These are phyloP conservation scores for Apophysomyces trapeziformis DNA, from an alignment of 371 early-diverging fungal genomes.

Conservation along the genomic window DNA sequence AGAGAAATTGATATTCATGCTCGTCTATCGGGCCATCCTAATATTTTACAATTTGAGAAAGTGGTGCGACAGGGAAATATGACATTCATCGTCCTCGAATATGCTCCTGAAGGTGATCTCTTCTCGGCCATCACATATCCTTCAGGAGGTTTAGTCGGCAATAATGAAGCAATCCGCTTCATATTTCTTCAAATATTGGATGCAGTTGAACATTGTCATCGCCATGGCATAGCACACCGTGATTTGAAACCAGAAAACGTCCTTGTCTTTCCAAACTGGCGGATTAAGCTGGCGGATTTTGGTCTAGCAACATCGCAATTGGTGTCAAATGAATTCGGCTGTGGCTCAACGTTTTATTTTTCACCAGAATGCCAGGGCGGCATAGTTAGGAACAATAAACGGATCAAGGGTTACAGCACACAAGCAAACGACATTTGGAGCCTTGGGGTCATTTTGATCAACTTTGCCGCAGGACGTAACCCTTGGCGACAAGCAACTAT, in stretches of 20 bases:
- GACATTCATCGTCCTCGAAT: constrained; percentile 82
- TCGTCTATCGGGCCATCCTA: constrained; percentile 64
- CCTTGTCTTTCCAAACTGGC: constrained; percentile 56
- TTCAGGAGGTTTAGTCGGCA: constrained; percentile 53
- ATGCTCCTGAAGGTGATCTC: constrained; percentile 76
- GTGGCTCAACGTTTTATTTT: constrained; percentile 90
- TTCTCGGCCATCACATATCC: constrained; percentile 67
- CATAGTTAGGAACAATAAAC: constrained; percentile 39
- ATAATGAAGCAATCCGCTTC: constrained; percentile 65
- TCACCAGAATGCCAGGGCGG: constrained; percentile 89
- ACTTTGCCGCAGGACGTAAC: constrained; percentile 75
- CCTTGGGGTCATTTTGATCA: constrained; percentile 82
- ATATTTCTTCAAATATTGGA: constrained; percentile 84
- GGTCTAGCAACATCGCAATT: constrained; percentile 73
- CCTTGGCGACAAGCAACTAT: constrained; percentile 82
- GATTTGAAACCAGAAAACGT: constrained; percentile 96
- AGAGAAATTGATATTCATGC: constrained; percentile 62
- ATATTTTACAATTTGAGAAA: constrained; percentile 71
- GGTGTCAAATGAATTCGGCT: constrained; percentile 76
- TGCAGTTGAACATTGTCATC: constrained; percentile 83
- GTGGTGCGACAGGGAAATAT: constrained; percentile 70
- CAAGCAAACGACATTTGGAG: constrained; percentile 87
- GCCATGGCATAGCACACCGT: constrained; percentile 81
- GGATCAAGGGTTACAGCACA: constrained; percentile 63
- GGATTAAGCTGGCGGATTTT: constrained; percentile 78